phyloP scores from a whole-genome alignment of 2,329 filamentous ascomycete genomes.

The Xylaria multiplex region DNA sequence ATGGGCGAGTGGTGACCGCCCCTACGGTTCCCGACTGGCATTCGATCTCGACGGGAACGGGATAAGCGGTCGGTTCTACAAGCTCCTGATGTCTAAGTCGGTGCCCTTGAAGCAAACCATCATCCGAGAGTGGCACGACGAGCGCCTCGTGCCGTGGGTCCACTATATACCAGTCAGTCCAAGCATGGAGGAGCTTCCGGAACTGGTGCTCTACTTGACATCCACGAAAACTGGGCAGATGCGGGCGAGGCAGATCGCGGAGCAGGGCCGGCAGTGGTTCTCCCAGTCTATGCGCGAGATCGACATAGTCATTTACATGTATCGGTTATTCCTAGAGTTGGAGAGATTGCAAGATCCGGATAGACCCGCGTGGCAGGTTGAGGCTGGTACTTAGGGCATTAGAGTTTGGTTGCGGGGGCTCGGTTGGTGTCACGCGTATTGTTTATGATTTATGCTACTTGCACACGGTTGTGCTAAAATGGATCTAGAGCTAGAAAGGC shows the following conservation, averaged over 20 bases:
- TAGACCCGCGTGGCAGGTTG: slow-evolving; percentile 31
- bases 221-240: slow-evolving; percentile 57
- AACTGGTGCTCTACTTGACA: slow-evolving; percentile 59
- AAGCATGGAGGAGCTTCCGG: slow-evolving; percentile 61
- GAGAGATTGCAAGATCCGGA: slow-evolving; percentile 54
- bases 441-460: slow-evolving; percentile 10
- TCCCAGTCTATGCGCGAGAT: slow-evolving; percentile 63
- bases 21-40: slow-evolving; percentile 54
- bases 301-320: slow-evolving; percentile 69
- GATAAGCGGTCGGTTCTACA: slow-evolving; percentile 64
- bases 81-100: slow-evolving; percentile 59
- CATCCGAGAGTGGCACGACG: slow-evolving; percentile 67
- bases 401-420: neutral
- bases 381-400: neutral
- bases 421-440: neutral
- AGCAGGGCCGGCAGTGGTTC: slow-evolving; percentile 65
- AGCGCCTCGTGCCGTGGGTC: slow-evolving; percentile 64
- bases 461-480: neutral
- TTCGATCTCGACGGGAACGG: slow-evolving; percentile 68
- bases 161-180: slow-evolving; percentile 66
- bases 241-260: slow-evolving; percentile 62
- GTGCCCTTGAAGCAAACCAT: slow-evolving; percentile 63
- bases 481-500: neutral
- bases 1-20: slow-evolving; percentile 50
- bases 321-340: slow-evolving; percentile 69